A percentile compares a stretch with the other conserved stretches of the same genome.
These are phyloP conservation scores for Sphagnurus paluster DNA, from an alignment of 1,284 basidiomycete genomes.

Conservation along the genomic window DNA sequence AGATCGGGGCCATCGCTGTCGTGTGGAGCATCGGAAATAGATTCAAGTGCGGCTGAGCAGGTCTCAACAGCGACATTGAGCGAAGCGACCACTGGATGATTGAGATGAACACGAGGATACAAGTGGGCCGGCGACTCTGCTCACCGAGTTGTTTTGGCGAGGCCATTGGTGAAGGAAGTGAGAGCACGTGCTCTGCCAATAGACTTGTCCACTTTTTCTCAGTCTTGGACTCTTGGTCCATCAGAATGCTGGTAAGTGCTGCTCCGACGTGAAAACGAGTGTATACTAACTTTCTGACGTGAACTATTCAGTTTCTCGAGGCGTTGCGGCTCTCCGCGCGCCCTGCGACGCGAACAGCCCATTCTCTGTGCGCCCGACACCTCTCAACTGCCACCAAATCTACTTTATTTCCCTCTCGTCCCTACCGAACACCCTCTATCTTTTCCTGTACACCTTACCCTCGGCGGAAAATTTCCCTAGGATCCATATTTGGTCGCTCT, in stretches of 20 bases:
- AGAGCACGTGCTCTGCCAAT: conserved; percentile 15
- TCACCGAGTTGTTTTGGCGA: conserved; percentile 17
- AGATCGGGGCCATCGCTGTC: conserved; percentile 29
- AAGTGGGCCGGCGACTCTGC: background rate
- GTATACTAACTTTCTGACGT: background rate
- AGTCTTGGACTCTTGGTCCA: conserved; percentile 14
- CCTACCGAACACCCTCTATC: conserved; percentile 9
- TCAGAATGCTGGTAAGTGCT: conserved; percentile 28
- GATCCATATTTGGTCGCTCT: conserved; percentile 52
- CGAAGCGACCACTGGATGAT: conserved; percentile 30
- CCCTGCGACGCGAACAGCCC: conserved; percentile 10
- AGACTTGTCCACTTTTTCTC: background rate
- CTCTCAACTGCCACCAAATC: conserved; percentile 8
- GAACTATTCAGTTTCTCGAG: conserved; percentile 13
- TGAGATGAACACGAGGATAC: conserved; percentile 1
- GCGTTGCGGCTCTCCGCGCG: conserved; percentile 28
- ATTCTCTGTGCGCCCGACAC: conserved; percentile 10
- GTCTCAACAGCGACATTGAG: conserved; percentile 38
- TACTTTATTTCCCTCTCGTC: conserved; percentile 1
- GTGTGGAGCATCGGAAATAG: conserved; percentile 25
- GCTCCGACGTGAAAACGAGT: conserved; percentile 6
- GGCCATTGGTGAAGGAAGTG: conserved; percentile 1
- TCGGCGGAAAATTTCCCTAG: conserved; percentile 43
- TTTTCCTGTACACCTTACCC: conserved; percentile 12
- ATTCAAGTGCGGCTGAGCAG: conserved; percentile 44